These are phyloP conservation scores for Penicillium rolfsii DNA, from an alignment of 2,329 filamentous ascomycete genomes.

Conservation along the genomic window DNA sequence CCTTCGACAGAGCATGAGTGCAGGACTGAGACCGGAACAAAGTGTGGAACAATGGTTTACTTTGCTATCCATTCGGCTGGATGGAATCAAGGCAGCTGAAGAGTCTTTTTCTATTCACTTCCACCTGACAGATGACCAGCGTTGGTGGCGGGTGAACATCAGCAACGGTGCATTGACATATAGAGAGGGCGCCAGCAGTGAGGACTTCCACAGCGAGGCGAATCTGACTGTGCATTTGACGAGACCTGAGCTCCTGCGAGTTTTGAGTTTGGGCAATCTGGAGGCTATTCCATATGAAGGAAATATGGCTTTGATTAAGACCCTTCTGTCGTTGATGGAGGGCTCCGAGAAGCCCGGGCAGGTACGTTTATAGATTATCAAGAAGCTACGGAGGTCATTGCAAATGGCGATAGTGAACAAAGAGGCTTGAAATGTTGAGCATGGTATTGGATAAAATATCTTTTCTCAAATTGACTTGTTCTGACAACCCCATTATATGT, in stretches of 20 bases:
- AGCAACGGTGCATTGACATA: slow-evolving; percentile 7
- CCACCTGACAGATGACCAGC: background rate
- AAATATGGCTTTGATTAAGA: background rate
- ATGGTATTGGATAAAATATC: no score
- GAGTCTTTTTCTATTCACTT: background rate
- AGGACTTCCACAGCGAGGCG: background rate
- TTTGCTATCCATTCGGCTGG: background rate
- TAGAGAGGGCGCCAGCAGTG: background rate
- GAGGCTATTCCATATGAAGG: background rate
- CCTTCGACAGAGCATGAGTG: background rate
- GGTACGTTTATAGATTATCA: background rate
- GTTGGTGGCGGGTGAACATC: slow-evolving; percentile 1
- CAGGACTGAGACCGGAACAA: background rate
- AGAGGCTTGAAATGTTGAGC: no score
- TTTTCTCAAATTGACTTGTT: no score
- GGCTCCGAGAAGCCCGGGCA: background rate
- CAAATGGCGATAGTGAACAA: no score
- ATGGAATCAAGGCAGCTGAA: background rate
- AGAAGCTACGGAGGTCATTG: background rate
- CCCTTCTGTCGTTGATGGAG: background rate
- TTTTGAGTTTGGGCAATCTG: background rate
- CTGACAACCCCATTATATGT: no score
- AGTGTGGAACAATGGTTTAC: slow-evolving; percentile 4
- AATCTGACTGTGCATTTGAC: background rate
- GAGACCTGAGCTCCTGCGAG: background rate